Conservation (phyloP, 352 stramenopile species). For the Globisporangium canariense region DNA sequence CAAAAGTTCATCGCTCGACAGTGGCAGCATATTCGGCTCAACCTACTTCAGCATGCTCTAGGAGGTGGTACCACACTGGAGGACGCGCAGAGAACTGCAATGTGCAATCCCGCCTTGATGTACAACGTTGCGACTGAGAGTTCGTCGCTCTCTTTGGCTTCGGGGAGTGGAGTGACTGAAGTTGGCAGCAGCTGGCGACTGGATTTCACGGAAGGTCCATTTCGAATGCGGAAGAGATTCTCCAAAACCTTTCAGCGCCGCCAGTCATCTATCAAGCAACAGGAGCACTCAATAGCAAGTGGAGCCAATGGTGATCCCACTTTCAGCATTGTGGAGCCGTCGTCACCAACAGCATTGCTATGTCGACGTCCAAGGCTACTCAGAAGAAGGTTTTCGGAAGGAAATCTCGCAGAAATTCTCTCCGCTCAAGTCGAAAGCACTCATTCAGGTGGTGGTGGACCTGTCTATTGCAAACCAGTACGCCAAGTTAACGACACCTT, state of each 20-base stretch:
- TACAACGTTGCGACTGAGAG: neutral
- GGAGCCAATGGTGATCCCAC: neutral
- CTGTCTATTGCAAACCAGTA: neutral
- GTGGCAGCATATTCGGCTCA: conserved; percentile 38
- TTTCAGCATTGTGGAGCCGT: too few relatives aligned
- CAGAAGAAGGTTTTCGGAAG: conserved; percentile 11
- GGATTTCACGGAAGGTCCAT: conserved; percentile 67
- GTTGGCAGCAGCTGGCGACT: conserved; percentile 27
- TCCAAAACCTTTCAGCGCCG: conserved; percentile 3
- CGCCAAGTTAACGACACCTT: neutral
- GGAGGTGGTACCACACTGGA: conserved; percentile 9
- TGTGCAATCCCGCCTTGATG: conserved; percentile 12
- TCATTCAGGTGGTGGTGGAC: neutral
- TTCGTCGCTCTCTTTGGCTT: neutral
- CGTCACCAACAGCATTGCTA: neutral
- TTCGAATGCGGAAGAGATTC: conserved; percentile 64
- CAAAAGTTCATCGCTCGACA: conserved; percentile 63
- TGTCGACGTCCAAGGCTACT: neutral
- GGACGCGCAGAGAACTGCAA: neutral
- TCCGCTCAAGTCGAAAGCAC: neutral
- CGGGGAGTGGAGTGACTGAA: neutral
- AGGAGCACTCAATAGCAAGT: neutral
- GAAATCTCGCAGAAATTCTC: conserved; percentile 2
- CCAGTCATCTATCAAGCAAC: neutral
- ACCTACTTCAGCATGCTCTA: conserved; percentile 28